Evolutionary conservation across 2,329 filamentous ascomycete genomes (phyloP), one percentile per base, ranked within the genome.

Genomic region (Colletotrichum cereale): DNA sequence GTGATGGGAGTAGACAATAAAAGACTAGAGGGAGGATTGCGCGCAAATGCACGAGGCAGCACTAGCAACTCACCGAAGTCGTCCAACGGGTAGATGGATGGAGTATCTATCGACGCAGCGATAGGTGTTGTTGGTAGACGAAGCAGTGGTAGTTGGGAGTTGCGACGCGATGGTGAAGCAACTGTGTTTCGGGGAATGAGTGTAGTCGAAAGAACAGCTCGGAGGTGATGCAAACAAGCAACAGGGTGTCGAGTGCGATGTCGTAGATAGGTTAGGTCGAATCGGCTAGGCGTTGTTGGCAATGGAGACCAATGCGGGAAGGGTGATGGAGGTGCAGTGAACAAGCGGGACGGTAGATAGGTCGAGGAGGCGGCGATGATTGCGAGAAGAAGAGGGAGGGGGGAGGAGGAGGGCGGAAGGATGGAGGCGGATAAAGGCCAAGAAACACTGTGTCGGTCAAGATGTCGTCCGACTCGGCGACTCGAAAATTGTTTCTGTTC

Each of bases 401-500:
- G 29, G 29, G 31, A 44, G 18, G 48, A 29, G 48, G 47, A 11
- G 44, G 16, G 36, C 18, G 44, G 42, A 44, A 21, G 2, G 55
- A 29, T 44, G 24, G 56, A 16, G 38, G 44, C 26, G 29, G 55
- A 48, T n/a, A 56, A 70, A 26, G 57, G 40, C 14, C 14, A 61
- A 56, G n/a, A 50, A 40, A 55, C 55, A 16, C n/a, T 53, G 67
- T 44, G 67, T 66, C 68, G 68, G 57, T 55, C 36, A 63, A 63
- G 48, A 29, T 40, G 57, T 42, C 42, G 47, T 31, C 52, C 48
- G 65, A 68, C 65, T 48, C 52, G 31, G 48, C 34, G 40, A 64
- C 53, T 62, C 50, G 68, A 60, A 47, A 62, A 50, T 16, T 62
- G 64, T 67, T 71, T 71, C 64, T 62, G 64, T 36, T 71, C 26